A percentile compares a stretch with the other conserved stretches of the same genome.
These are phyloP conservation scores for Chlorella sorokiniana DNA, from an alignment of 139 green algal genomes.

Conservation along the genomic window DNA sequence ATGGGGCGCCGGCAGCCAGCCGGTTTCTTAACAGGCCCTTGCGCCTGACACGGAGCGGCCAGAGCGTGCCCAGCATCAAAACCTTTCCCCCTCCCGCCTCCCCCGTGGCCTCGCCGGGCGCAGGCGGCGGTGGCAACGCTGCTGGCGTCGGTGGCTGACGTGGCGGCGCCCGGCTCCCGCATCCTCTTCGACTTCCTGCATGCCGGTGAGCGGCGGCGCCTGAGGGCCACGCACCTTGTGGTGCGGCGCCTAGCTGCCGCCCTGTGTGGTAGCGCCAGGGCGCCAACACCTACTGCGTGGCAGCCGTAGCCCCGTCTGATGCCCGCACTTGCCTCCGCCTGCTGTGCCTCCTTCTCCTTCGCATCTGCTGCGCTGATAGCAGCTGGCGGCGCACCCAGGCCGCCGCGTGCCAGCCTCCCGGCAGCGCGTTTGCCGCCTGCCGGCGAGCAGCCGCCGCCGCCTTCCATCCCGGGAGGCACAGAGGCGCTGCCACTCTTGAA, in stretches of 20 bases:
- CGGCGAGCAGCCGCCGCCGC: too few relatives aligned
- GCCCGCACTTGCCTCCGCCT: background rate
- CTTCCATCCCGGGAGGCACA: too few relatives aligned
- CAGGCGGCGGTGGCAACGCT: conserved; percentile 47
- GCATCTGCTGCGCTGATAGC: background rate
- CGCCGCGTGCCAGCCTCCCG: too few relatives aligned
- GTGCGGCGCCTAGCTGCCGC: too few relatives aligned
- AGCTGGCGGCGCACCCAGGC: too few relatives aligned
- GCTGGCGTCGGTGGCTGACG: conserved; percentile 37
- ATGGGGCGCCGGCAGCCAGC: too few relatives aligned
- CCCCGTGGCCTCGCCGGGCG: background rate
- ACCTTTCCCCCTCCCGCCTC: background rate
- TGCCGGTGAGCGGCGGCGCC: conserved; percentile 5
- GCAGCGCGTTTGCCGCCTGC: too few relatives aligned
- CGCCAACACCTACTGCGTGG: background rate
- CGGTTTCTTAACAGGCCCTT: too few relatives aligned
- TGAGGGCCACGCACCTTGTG: too few relatives aligned
- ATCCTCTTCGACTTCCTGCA: conserved; percentile 75
- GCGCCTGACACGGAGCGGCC: too few relatives aligned
- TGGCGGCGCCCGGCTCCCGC: conserved; percentile 45
- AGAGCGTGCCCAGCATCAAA: background rate
- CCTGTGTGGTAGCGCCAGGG: too few relatives aligned
- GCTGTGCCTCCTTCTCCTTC: background rate
- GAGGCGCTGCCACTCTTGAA: too few relatives aligned
- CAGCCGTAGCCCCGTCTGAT: background rate